phyloP scores from a whole-genome alignment of 2,329 filamentous ascomycete species.

The Pyricularia sp. region DNA sequence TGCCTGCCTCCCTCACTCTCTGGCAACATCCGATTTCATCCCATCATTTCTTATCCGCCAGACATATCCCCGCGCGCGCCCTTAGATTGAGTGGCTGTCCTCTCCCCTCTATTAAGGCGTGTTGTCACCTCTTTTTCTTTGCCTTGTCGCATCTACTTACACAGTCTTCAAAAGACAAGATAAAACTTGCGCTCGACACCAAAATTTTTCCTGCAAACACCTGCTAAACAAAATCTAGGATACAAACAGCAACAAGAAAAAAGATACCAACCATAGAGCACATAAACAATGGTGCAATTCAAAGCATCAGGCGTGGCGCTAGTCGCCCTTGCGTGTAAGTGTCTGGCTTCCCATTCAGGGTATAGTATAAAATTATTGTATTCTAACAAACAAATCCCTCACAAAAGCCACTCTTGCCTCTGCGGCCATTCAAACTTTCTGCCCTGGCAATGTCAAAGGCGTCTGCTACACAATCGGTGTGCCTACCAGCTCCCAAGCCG shows the following conservation, averaged over 20 bases:
- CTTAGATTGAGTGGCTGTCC: neutral
- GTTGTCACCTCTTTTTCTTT: neutral
- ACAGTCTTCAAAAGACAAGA: neutral
- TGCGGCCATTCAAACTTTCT: conserved; percentile 24
- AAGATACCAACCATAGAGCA: neutral
- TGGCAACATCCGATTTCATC: neutral
- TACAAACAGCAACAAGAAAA: neutral
- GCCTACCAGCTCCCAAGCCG: conserved; percentile 36
- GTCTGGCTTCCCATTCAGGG: neutral
- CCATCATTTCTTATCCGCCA: neutral
- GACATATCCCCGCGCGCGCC: too few species aligned
- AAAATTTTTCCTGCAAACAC: too few species aligned
- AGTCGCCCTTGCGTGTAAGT: neutral
- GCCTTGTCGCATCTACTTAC: neutral
- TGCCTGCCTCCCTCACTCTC: neutral
- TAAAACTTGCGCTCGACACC: neutral
- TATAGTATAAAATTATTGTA: neutral
- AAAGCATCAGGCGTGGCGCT: neutral
- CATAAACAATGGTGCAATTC: neutral
- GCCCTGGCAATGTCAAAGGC: conserved; percentile 25
- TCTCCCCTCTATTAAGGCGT: neutral
- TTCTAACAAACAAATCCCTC: neutral
- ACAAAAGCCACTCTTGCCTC: conserved; percentile 10
- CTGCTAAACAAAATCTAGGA: neutral
- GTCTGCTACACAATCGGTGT: conserved; percentile 49